Evolutionary conservation across 2,329 filamentous ascomycete genomes (phyloP).

Genomic region (Lecanicillium sp.): DNA sequence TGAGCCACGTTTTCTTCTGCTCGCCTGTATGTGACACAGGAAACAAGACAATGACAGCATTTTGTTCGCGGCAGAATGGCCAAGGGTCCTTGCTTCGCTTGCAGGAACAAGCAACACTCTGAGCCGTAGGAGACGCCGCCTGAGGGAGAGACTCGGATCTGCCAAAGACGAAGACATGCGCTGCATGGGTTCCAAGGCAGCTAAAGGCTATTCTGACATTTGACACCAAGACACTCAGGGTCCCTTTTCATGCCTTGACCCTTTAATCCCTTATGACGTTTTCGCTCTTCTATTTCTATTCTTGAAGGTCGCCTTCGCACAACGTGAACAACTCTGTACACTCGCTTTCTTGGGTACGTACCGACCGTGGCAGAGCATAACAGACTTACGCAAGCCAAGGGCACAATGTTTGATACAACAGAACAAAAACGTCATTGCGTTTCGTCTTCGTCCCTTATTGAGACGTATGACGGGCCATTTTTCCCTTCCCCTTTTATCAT

Average conservation of each 20-base stretch:
- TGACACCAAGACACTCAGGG: neutral
- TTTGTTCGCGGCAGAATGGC: neutral
- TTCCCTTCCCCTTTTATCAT: neutral
- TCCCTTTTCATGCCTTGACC: neutral
- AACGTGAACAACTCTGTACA: too few relatives aligned
- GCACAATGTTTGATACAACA: neutral
- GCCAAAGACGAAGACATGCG: too few relatives aligned
- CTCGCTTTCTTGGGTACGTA: too few relatives aligned
- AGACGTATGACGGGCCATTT: neutral
- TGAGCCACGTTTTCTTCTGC: too few relatives aligned
- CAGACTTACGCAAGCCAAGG: neutral
- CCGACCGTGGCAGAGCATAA: too few relatives aligned
- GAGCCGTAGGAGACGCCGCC: neutral
- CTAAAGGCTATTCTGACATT: neutral
- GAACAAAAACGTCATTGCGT: conserved; percentile 8
- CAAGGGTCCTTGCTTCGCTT: neutral
- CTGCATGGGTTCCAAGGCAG: conserved; percentile 4
- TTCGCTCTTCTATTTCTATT: too few relatives aligned
- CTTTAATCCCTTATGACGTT: neutral
- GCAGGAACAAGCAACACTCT: conserved; percentile 1
- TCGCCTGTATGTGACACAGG: too few relatives aligned
- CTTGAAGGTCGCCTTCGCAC: too few relatives aligned
- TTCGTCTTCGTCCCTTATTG: conserved; percentile 9
- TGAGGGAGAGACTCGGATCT: neutral
- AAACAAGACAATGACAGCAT: neutral